Percentiles rank a stretch among this genome's conserved stretches.
Evolutionary conservation across 2,329 filamentous ascomycete species (phyloP).

Genomic region (Sporothrix luriei): DNA sequence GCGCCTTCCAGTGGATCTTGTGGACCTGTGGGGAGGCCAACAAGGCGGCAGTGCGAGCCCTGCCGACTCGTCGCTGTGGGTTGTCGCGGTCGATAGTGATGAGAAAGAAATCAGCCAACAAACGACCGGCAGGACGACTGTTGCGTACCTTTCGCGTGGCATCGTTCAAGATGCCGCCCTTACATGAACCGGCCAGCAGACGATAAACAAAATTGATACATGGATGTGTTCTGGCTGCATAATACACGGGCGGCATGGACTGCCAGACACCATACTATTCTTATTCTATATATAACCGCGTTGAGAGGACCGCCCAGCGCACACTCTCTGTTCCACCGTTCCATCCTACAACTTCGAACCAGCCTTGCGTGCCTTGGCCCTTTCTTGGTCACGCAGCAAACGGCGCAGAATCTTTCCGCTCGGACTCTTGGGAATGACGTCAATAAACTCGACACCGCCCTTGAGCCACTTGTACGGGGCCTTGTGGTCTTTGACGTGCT

Average conservation of each 20-base stretch:
- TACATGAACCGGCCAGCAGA: background rate
- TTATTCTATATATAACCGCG: conserved; percentile 1
- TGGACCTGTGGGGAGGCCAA: conserved; percentile 21
- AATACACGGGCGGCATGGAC: background rate
- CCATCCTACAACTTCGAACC: conserved; percentile 27
- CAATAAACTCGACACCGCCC: conserved; percentile 65
- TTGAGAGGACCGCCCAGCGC: background rate
- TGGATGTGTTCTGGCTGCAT: background rate
- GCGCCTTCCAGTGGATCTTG: conserved; percentile 19
- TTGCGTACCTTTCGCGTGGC: conserved; percentile 27
- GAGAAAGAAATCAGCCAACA: conserved; percentile 29
- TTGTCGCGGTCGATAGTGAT: conserved; percentile 30
- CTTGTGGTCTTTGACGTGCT: conserved; percentile 67
- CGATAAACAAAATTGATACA: background rate
- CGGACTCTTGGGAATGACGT: conserved; percentile 70
- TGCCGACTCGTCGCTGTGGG: conserved; percentile 29
- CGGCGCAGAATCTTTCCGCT: conserved; percentile 74
- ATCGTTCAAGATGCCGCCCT: conserved; percentile 29
- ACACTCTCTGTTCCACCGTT: background rate
- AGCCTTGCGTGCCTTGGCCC: conserved; percentile 31
- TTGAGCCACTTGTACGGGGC: conserved; percentile 69
- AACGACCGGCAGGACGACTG: background rate
- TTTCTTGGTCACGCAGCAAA: conserved; percentile 70
- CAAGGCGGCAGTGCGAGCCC: background rate
- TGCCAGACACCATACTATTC: background rate